Conservation (phyloP, 1,284 basidiomycete genomes). For the Mycena sp. region DNA sequence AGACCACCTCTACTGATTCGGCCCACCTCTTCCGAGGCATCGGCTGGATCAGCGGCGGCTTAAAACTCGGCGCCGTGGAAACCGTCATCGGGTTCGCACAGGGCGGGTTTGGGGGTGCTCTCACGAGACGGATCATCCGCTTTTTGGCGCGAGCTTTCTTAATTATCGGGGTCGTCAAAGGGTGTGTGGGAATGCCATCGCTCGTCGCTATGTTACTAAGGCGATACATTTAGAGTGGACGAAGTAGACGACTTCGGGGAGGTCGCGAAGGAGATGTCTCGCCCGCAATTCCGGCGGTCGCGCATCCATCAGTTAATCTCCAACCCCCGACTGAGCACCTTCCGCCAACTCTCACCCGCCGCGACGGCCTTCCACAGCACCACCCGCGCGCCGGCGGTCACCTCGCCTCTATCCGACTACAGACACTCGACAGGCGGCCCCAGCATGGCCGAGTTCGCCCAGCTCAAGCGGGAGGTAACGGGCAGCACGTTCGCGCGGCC, state of each 20-base stretch:
- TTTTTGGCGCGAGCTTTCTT: slow-evolving; percentile 62
- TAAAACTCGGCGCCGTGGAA: slow-evolving; percentile 72
- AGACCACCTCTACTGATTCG: slow-evolving; percentile 54
- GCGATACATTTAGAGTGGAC: slow-evolving; percentile 48
- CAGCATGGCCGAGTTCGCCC: slow-evolving; percentile 13
- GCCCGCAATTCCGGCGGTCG: slow-evolving; percentile 42
- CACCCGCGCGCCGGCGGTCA: slow-evolving; percentile 24
- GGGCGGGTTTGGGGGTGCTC: slow-evolving; percentile 57
- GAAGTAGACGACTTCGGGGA: slow-evolving; percentile 52
- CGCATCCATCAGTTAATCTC: slow-evolving; percentile 57
- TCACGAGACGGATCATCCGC: slow-evolving; percentile 67
- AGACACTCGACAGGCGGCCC: neutral
- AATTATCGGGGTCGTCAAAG: slow-evolving; percentile 69
- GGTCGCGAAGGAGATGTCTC: slow-evolving; percentile 46
- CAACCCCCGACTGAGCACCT: slow-evolving; percentile 63
- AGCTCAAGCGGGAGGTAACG: slow-evolving; percentile 10
- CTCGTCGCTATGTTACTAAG: neutral
- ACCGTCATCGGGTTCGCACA: slow-evolving; percentile 69
- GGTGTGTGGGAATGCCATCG: slow-evolving; percentile 48
- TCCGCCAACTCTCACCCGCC: slow-evolving; percentile 59
- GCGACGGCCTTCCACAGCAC: slow-evolving; percentile 45
- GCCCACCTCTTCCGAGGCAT: slow-evolving; percentile 65
- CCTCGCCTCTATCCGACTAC: neutral
- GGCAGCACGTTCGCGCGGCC: neutral
- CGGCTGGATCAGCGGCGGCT: slow-evolving; percentile 67